A percentile compares a stretch with the other conserved stretches of the same genome.
phyloP scores from a whole-genome alignment of 108 stramenopile species.

The Cyclotella atomus region DNA sequence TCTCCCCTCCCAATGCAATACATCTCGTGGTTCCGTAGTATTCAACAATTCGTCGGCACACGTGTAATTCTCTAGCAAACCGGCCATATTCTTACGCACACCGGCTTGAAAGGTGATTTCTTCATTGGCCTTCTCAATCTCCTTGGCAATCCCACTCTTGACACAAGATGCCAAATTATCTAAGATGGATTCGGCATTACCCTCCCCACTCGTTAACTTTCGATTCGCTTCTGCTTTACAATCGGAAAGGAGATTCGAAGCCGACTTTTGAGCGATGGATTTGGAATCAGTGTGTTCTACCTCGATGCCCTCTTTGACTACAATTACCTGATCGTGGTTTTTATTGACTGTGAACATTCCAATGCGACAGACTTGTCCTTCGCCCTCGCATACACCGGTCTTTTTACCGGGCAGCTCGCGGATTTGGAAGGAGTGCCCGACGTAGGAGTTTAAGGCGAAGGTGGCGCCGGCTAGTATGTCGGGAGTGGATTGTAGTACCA shows the following conservation, averaged over 20 bases:
- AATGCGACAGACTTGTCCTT: conserved; percentile 53
- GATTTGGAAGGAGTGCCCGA: conserved; percentile 78
- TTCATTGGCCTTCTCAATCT: conserved; percentile 63
- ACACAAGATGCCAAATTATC: conserved; percentile 57
- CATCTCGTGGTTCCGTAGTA: conserved; percentile 54
- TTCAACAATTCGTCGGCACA: conserved; percentile 68
- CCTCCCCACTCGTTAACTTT: conserved; percentile 14
- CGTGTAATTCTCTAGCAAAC: conserved; percentile 80
- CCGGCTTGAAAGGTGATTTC: conserved; percentile 70
- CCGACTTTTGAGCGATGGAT: conserved; percentile 55
- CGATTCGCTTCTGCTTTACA: conserved; percentile 52
- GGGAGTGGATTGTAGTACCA: conserved; percentile 55
- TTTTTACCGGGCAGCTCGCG: conserved; percentile 63
- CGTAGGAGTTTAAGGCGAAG: conserved; percentile 61
- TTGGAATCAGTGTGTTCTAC: conserved; percentile 66
- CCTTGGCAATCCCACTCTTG: conserved; percentile 45
- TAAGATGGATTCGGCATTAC: conserved; percentile 17
- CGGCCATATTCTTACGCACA: conserved; percentile 63
- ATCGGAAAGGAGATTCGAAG: conserved; percentile 44
- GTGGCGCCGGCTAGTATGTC: conserved; percentile 61
- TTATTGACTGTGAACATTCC: conserved; percentile 64
- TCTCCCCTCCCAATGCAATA: conserved; percentile 21
- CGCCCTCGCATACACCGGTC: conserved; percentile 59
- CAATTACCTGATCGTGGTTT: conserved; percentile 66
- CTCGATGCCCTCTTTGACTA: conserved; percentile 40